Evolutionary conservation across 2,329 filamentous ascomycete genomes (phyloP), one percentile per base, ranked within the genome.

Genomic region (Rutstroemia sp.): DNA sequence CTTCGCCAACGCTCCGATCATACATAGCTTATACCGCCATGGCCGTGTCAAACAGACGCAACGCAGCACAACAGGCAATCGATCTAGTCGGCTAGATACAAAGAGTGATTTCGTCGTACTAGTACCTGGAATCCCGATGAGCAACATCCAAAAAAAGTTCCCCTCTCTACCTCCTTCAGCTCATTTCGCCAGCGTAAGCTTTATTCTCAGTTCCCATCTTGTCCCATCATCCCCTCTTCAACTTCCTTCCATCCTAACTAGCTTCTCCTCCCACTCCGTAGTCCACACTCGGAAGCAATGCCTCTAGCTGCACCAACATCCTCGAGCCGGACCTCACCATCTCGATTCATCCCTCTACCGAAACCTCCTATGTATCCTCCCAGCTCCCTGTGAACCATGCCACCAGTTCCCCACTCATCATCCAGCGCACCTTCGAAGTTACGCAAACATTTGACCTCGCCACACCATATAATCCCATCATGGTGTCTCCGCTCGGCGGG

Each of bases 1-100:
- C 0, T 55, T 66, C 4, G 63, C 59, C 16, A 67, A 67, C 48
- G 59, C 61, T 9, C 63, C 63, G 1, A 57, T 66, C 12, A 16
- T 67, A 38, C 59, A 64, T 30, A 58, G 56, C 5, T 45, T 66
- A 14, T 67, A 59, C 54, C 56, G 60, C 4, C 61, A 63, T 12
- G 52, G 45, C 23, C 49, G 25, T n/a, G 10, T 23, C 53, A 27
- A 45, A 44, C 8, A 12, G 12, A 44, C 9, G 19, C 41, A 16
- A 14, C 16, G 37, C 8, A 49, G n/a, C 12, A 49, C 34, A 19
- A 23, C 44, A 23, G 14, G n/a, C 46, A 19, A 38, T 1, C 21
- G 21, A n/a, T 34, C 25, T 7, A 10, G 9, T 46, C 38, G 14
- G 21, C 21, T 10, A 25, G 38, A 44, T 21, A 21, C 19, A 25